Percentiles rank a stretch among this genome's conserved stretches.
Conservation (phyloP, 441 rosid genomes). For the Populus trichocarpa region DNA sequence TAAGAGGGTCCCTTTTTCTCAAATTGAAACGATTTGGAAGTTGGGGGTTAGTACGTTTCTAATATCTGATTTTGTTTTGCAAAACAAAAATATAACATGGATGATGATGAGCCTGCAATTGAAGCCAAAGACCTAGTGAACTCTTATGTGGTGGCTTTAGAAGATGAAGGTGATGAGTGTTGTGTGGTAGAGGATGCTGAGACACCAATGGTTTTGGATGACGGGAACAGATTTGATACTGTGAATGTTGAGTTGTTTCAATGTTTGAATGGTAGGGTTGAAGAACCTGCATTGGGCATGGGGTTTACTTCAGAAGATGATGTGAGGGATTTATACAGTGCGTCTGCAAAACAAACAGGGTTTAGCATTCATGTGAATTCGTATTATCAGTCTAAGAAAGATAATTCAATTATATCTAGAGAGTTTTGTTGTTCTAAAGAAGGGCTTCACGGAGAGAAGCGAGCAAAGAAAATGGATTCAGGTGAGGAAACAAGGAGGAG, state of each 20-base stretch:
- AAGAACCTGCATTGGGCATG: slow-evolving; percentile 27
- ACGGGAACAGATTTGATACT: slow-evolving; percentile 5
- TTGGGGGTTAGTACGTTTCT: background rate
- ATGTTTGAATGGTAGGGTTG: slow-evolving; percentile 11
- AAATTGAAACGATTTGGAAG: background rate
- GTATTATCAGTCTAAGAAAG: slow-evolving; percentile 29
- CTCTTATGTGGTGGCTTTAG: slow-evolving; percentile 15
- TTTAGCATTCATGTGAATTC: slow-evolving; percentile 27
- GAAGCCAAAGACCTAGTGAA: slow-evolving; percentile 22
- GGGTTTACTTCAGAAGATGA: slow-evolving; percentile 14
- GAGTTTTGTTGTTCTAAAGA: slow-evolving; percentile 33
- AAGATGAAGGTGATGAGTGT: slow-evolving; percentile 23
- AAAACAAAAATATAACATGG: slow-evolving; percentile 8
- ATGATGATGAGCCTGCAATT: slow-evolving; percentile 14
- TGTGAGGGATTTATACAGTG: background rate
- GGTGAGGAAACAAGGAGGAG: slow-evolving; percentile 17
- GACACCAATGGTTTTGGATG: slow-evolving; percentile 22
- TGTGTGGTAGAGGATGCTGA: slow-evolving; percentile 20
- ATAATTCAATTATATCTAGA: slow-evolving; percentile 26
- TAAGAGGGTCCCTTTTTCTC: background rate
- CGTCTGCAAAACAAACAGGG: background rate
- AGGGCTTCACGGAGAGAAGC: slow-evolving; percentile 26
- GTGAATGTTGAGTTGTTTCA: slow-evolving; percentile 17
- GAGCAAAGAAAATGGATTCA: slow-evolving; percentile 5
- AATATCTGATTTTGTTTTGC: background rate